Evolutionary conservation across 163 green algal genomes (phyloP).

Genomic region (Prototheca wickerhamii): DNA sequence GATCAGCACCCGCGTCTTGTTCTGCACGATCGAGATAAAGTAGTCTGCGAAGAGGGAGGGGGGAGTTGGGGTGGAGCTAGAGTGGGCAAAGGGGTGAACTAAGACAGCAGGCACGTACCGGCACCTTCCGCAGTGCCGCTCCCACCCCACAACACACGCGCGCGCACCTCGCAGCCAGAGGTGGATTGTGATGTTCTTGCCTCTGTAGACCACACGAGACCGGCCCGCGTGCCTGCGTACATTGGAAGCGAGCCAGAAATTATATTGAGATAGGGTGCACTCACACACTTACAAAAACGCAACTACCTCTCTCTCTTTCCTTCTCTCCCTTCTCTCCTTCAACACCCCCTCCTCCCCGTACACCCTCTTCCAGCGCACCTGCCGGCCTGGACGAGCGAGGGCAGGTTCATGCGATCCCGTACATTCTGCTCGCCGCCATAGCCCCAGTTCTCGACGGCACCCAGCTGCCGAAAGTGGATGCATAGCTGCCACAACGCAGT

Average conservation of each 20-base stretch:
- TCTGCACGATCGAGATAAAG: constrained; percentile 57
- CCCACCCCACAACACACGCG: not conserved
- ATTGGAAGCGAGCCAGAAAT: not conserved
- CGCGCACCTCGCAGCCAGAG: constrained; percentile 25
- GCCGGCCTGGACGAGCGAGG: constrained; percentile 13
- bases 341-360: not conserved
- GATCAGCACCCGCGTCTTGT: constrained; percentile 38
- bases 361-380: not conserved
- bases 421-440: constrained; percentile 2
- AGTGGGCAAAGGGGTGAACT: not conserved
- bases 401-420: constrained; percentile 9
- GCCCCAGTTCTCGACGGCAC: constrained; percentile 1
- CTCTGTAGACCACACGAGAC: constrained; percentile 39
- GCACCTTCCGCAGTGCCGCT: not conserved
- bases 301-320: not conserved
- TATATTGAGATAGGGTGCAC: not conserved
- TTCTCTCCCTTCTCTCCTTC: not conserved
- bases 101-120: not conserved
- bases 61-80: constrained; percentile 4
- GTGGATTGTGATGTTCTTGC: constrained; percentile 25
- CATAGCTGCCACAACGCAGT: not conserved
- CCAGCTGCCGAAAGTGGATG: not conserved
- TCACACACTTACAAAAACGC: not conserved
- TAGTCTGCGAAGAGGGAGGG: constrained; percentile 39
- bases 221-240: constrained; percentile 37